These are phyloP conservation scores for Fusarium musae DNA, from an alignment of 2,329 filamentous ascomycete genomes.

Conservation along the genomic window DNA sequence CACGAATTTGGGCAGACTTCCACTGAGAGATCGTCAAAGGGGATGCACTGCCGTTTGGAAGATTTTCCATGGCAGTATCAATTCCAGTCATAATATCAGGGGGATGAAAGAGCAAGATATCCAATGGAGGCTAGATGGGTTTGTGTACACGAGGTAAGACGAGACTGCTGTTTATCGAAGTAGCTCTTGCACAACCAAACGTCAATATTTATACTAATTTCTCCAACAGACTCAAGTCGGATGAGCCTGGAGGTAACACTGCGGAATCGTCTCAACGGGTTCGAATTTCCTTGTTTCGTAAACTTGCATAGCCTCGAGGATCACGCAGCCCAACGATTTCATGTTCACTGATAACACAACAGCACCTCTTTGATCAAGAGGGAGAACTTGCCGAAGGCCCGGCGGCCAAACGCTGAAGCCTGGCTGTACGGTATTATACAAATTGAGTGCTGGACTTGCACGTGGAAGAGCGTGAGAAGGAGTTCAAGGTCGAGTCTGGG, in stretches of 20 bases:
- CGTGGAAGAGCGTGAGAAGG: neutral
- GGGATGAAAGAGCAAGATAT: neutral
- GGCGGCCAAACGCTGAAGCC: conserved; percentile 3
- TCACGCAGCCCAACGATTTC: conserved; percentile 7
- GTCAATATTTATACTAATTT: neutral
- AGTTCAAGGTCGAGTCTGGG: neutral
- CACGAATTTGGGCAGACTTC: conserved; percentile 41
- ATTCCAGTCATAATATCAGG: neutral
- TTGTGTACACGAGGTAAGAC: neutral
- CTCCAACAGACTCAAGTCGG: neutral
- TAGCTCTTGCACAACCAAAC: neutral
- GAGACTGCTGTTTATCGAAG: neutral
- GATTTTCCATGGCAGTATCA: neutral
- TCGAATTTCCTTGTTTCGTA: neutral
- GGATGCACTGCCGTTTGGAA: neutral
- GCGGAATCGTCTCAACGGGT: neutral
- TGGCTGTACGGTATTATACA: neutral
- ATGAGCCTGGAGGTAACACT: conserved; percentile 6
- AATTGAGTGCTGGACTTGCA: neutral
- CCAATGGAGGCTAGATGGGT: too few species aligned
- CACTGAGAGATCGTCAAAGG: conserved; percentile 42
- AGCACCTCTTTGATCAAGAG: neutral
- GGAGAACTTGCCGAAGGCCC: conserved; percentile 5
- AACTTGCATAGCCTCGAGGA: conserved; percentile 17
- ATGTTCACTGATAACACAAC: conserved; percentile 19